phyloP scores from a whole-genome alignment of 2,329 filamentous ascomycete species.

The Claviceps paspali region DNA sequence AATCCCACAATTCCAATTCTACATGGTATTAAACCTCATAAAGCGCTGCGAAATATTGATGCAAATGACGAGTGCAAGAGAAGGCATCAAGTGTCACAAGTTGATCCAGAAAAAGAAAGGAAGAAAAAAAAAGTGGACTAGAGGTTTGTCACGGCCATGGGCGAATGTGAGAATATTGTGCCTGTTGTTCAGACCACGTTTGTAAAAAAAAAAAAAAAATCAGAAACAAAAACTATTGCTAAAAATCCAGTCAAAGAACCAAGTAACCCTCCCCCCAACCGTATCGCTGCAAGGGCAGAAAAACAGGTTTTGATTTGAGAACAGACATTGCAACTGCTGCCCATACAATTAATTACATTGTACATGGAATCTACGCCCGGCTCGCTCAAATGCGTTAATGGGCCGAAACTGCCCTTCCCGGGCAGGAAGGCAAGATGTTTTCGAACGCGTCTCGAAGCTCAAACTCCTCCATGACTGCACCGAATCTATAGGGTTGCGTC shows the following conservation, averaged over 20 bases:
- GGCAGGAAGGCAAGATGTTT: constrained; percentile 28
- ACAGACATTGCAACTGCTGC: background rate
- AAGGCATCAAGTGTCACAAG: too few species aligned
- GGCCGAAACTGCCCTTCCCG: constrained; percentile 7
- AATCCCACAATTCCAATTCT: constrained; percentile 4
- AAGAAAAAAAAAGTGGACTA: too few species aligned
- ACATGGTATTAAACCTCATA: background rate
- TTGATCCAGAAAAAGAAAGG: too few species aligned
- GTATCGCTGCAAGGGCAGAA: background rate
- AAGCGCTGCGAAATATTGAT: background rate
- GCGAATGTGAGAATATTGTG: too few species aligned
- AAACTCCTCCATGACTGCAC: constrained; percentile 49
- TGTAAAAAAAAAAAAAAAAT: too few species aligned
- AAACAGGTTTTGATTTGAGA: background rate
- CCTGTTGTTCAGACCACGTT: too few species aligned
- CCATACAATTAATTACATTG: too few species aligned
- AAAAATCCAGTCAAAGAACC: background rate
- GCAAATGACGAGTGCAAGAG: background rate
- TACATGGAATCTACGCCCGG: background rate
- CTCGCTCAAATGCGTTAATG: constrained; percentile 2
- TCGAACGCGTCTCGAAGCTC: constrained; percentile 66
- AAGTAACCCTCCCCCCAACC: too few species aligned
- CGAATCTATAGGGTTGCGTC: constrained; percentile 29
- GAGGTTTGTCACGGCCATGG: too few species aligned
- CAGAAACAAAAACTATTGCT: too few species aligned